phyloP scores from a whole-genome alignment of 768 basidiomycete genomes.

The Suillus luteus region DNA sequence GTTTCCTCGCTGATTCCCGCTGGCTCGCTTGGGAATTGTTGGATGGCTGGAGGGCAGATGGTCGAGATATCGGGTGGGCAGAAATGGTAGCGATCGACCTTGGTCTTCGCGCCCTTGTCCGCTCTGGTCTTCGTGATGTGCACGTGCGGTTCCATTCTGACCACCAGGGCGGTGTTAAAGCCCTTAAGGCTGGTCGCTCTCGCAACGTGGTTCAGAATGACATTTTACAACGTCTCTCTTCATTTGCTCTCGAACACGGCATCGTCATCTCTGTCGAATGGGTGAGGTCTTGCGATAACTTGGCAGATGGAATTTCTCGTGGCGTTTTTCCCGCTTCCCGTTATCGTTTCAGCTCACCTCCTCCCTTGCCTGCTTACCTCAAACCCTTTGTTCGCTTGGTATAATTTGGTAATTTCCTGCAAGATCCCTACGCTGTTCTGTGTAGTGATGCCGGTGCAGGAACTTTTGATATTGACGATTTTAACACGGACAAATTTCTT shows the following conservation, averaged over 20 bases:
- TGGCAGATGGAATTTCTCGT: conserved; percentile 41
- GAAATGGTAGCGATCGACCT: conserved; percentile 49
- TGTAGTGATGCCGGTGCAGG: not conserved
- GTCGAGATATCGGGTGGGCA: conserved; percentile 44
- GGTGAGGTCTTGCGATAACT: conserved; percentile 30
- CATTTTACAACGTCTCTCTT: conserved; percentile 6
- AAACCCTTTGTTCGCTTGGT: not conserved
- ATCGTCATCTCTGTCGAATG: conserved; percentile 10
- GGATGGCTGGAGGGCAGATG: conserved; percentile 30
- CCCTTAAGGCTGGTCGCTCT: conserved; percentile 9
- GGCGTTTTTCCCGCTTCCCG: conserved; percentile 27
- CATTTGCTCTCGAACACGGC: not conserved
- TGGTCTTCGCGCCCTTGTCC: conserved; percentile 36
- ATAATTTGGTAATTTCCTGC: not conserved
- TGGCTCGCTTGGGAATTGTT: conserved; percentile 46
- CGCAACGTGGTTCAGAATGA: conserved; percentile 2
- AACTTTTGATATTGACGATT: not conserved
- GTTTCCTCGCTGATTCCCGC: conserved; percentile 33
- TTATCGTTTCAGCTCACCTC: conserved; percentile 15
- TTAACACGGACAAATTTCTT: not conserved
- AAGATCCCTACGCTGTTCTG: not conserved
- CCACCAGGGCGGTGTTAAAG: conserved; percentile 40
- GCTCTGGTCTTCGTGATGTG: conserved; percentile 20
- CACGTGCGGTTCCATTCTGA: conserved; percentile 40
- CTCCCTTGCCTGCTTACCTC: conserved; percentile 13